Evolutionary conservation across 1,284 basidiomycete genomes (phyloP).

Genomic region (Moniliophthora roreri): DNA sequence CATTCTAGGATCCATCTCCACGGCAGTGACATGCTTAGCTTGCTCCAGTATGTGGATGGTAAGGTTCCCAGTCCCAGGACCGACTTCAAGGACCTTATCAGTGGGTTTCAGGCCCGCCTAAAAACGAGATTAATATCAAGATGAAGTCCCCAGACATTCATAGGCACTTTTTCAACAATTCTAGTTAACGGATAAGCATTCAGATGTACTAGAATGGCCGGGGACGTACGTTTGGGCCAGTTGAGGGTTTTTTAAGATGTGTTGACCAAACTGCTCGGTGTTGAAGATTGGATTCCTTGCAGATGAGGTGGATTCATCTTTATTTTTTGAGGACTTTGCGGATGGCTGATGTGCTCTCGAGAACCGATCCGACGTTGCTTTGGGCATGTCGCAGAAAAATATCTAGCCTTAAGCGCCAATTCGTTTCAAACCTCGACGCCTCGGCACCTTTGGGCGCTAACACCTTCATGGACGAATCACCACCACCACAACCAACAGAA

Average conservation of each 20-base stretch:
- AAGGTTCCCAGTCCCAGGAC: slow-evolving; percentile 97
- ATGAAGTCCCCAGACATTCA: slow-evolving; percentile 2
- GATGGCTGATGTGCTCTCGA: slow-evolving; percentile 75
- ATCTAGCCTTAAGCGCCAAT: not conserved
- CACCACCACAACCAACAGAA: slow-evolving; percentile 36
- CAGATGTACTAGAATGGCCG: slow-evolving; percentile 10
- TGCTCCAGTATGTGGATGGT: slow-evolving; percentile 94
- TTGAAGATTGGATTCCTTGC: slow-evolving; percentile 88
- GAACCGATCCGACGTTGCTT: slow-evolving; percentile 86
- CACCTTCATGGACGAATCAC: slow-evolving; percentile 29
- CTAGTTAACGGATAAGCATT: slow-evolving; percentile 37
- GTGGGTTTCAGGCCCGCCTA: slow-evolving; percentile 93
- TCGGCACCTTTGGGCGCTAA: not conserved
- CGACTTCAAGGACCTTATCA: slow-evolving; percentile 96
- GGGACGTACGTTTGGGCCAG: slow-evolving; percentile 81
- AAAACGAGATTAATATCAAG: not conserved
- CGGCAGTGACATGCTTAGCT: slow-evolving; percentile 89
- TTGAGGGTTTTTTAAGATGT: slow-evolving; percentile 94
- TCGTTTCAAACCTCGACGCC: not conserved
- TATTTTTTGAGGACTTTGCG: slow-evolving; percentile 54
- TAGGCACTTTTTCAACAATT: slow-evolving; percentile 72
- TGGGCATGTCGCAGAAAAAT: slow-evolving; percentile 64
- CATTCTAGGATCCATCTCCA: slow-evolving; percentile 99
- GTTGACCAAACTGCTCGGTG: slow-evolving; percentile 93
- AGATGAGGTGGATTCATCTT: slow-evolving; percentile 39